These are phyloP conservation scores for Capsicum chinense DNA, from an alignment of 257 asterid species.

Conservation along the genomic window DNA sequence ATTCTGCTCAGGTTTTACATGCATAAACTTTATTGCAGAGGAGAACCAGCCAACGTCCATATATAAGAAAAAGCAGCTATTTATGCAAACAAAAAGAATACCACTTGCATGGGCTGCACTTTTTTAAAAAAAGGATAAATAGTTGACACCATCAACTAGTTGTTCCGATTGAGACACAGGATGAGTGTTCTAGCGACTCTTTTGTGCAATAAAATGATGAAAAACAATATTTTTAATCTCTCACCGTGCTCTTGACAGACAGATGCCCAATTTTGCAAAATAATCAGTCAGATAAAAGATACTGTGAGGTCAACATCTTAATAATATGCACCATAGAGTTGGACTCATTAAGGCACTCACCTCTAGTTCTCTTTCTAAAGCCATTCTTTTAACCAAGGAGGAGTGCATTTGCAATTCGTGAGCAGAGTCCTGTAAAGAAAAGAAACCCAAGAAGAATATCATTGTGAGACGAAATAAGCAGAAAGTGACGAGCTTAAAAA, in stretches of 20 bases:
- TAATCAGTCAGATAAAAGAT: conserved; percentile 3
- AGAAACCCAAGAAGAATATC: conserved; percentile 29
- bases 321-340: background rate
- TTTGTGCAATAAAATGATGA: background rate
- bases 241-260: background rate
- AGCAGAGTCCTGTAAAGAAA: conserved; percentile 54
- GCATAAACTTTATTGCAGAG: background rate
- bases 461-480: conserved; percentile 25
- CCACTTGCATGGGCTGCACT: conserved; percentile 25
- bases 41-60: background rate
- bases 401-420: conserved; percentile 73
- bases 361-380: conserved; percentile 78
- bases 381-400: conserved; percentile 69
- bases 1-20: conserved; percentile 1
- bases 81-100: conserved; percentile 3
- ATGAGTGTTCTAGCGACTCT: background rate
- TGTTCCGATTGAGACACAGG: conserved; percentile 5
- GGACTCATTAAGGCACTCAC: conserved; percentile 40
- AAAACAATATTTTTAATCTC: background rate
- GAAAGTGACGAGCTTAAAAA: background rate
- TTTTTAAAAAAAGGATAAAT: background rate
- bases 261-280: conserved; percentile 4
- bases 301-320: background rate
- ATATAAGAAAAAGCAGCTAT: background rate
- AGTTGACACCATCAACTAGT: conserved; percentile 16